Conservation (phyloP, 331 rosid genomes). For the Prunus yedoensis region DNA sequence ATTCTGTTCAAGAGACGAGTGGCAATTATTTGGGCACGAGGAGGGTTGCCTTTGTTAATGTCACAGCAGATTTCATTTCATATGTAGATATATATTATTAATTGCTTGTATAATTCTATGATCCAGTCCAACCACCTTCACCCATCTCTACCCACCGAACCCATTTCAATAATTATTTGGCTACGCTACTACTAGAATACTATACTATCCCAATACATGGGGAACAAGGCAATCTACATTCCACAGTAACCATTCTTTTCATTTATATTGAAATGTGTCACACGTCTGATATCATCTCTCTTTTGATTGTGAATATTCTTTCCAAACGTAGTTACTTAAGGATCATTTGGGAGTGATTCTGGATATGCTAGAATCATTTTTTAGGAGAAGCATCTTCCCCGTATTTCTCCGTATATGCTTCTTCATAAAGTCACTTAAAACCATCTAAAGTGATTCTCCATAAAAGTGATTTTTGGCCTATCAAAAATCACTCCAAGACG, state of each 20-base stretch:
- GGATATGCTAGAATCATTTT: accelerated
- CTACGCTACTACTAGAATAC: constrained; percentile 1
- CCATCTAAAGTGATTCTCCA: no score
- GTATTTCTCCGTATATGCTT: no score
- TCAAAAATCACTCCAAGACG: no score
- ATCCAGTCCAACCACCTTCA: constrained; percentile 87
- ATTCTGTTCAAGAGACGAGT: constrained; percentile 7
- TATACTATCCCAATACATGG: constrained; percentile 27
- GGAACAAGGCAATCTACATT: constrained; percentile 24
- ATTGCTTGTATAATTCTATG: constrained; percentile 27
- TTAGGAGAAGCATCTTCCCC: no score
- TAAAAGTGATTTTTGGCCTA: no score
- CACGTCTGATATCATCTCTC: constrained; percentile 15
- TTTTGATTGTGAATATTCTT: not conserved
- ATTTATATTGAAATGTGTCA: constrained; percentile 13
- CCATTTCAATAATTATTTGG: constrained; percentile 4
- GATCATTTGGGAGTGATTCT: no score
- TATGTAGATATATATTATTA: constrained; percentile 10
- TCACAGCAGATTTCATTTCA: constrained; percentile 25
- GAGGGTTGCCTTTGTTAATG: constrained; percentile 23
- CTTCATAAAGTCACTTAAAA: no score
- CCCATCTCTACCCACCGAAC: constrained; percentile 88
- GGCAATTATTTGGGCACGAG: constrained; percentile 37
- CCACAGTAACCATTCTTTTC: constrained; percentile 11
- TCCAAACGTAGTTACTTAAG: accelerated